Evolutionary conservation across 1,284 basidiomycete species (phyloP).

Genomic region (Schizophyllum amplum): DNA sequence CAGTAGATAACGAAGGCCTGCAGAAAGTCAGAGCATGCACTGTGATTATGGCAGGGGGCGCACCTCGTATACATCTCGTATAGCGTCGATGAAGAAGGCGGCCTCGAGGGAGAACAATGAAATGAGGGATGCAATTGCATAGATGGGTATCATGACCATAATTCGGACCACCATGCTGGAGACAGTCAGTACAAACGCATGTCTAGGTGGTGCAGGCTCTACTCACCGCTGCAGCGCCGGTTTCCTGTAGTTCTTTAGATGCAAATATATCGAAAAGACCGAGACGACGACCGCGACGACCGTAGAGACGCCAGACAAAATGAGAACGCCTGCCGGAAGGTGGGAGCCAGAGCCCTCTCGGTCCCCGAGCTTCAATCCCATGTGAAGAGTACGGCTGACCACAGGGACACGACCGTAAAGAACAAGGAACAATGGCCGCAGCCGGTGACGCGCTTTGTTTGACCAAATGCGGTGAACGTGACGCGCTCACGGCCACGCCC

Average conservation of each 20-base stretch:
- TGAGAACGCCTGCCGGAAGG: slow-evolving; percentile 49
- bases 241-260: slow-evolving; percentile 87
- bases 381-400: not conserved
- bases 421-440: not conserved
- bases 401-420: not conserved
- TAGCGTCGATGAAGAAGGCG: slow-evolving; percentile 92
- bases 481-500: no score
- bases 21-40: slow-evolving; percentile 73
- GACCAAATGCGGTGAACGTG: no score
- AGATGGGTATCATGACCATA: slow-evolving; percentile 95
- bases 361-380: slow-evolving; percentile 11
- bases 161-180: slow-evolving; percentile 88
- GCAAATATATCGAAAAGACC: slow-evolving; percentile 76
- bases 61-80: slow-evolving; percentile 96
- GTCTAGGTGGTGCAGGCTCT: not conserved
- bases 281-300: slow-evolving; percentile 73
- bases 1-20: slow-evolving; percentile 97
- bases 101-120: slow-evolving; percentile 88
- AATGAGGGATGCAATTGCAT: slow-evolving; percentile 88
- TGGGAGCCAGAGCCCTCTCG: slow-evolving; percentile 37
- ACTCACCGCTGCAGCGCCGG: slow-evolving; percentile 71
- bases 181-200: slow-evolving; percentile 22
- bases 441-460: not conserved
- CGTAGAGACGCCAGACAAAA: slow-evolving; percentile 56
- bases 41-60: no score